These are phyloP conservation scores for Populus pruinosa DNA, from an alignment of 345 rosid species.

Conservation along the genomic window DNA sequence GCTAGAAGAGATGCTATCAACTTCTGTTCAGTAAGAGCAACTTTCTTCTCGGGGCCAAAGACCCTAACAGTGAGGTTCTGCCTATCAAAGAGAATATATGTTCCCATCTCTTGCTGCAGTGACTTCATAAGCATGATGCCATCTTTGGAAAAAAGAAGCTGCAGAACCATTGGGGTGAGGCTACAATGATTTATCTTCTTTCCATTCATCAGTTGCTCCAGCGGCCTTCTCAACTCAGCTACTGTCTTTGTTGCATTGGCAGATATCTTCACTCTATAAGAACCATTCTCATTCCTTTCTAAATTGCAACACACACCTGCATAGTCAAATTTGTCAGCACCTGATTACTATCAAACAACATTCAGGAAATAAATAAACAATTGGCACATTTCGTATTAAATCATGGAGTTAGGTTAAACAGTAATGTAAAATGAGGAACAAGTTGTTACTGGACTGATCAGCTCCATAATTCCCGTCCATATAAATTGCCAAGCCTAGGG, in stretches of 20 bases:
- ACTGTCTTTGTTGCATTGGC: constrained; percentile 72
- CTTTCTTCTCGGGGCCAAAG: constrained; percentile 53
- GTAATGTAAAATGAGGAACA: background rate
- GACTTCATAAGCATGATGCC: constrained; percentile 51
- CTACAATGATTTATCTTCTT: constrained; percentile 46
- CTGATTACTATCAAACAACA: background rate
- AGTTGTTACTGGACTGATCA: background rate
- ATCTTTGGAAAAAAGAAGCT: constrained; percentile 60
- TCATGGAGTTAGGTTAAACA: background rate
- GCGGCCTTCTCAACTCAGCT: constrained; percentile 73
- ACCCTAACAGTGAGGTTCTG: constrained; percentile 43
- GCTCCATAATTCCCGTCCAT: too few relatives aligned
- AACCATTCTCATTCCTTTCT: constrained; percentile 48
- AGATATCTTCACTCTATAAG: constrained; percentile 52
- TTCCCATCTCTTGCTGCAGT: constrained; percentile 56
- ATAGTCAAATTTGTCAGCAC: background rate
- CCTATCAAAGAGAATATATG: constrained; percentile 58
- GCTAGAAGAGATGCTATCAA: constrained; percentile 50
- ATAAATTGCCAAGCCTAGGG: too few relatives aligned
- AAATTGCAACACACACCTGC: constrained; percentile 51
- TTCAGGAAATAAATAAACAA: background rate
- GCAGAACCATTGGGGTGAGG: constrained; percentile 51
- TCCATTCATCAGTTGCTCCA: constrained; percentile 80
- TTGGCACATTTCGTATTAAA: background rate
- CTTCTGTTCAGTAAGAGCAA: constrained; percentile 50